Base-by-base conservation (phyloP, 2,329 filamentous ascomycete genomes). In the Leptodontidium sp. region DNA sequence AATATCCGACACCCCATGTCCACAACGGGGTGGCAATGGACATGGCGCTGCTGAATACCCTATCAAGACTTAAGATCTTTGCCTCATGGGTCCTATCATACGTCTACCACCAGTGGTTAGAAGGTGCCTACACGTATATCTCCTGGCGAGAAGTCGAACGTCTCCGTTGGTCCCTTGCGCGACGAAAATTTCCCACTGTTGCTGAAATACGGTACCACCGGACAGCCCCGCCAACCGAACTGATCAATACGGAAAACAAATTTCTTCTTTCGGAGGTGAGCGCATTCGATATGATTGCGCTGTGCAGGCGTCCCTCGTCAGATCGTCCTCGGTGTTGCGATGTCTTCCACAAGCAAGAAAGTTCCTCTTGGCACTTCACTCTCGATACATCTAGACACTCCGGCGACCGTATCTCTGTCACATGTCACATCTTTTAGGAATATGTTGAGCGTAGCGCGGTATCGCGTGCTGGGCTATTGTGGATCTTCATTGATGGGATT, bases 381-480 rank as follows among this genome's bases (percentile, higher is more conserved):
- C 14, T n/a, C 26, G 35, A 55, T 35, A 4, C 52, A 35, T 35
- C 29, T 35, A 55, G 26, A 55, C 52, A 32, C 8, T n/a, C 52
- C 52, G 8, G 14, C 29, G 14, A 55, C 15, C 8, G 52, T 1
- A n/a, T 15, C 2, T 29, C 11, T 55, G 52, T 35, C 52, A 55
- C 17, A 15, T 35, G 4, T 35, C 52, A 24, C n/a, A 52, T 52
- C 29, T 5, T 35, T 29, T n/a, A 7, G 29, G 17, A 47, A 7
- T 35, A n/a, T 55, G 26, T 35, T 55, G 26, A 55, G 52, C 4
- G 26, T 55, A n/a, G 52, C 52, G 14, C 52, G 52, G 52, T 26
- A 32, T 35, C 52, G 43, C 52, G 52, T 35, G 14, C 29, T 55
- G 6, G 14, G 15, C 26, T 26, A 35, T n/a, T 55, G 29, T 55